Evolutionary conservation across 2,329 filamentous ascomycete species (phyloP), one percentile per base, ranked within the genome.

Genomic region (Lachnellula cervina): DNA sequence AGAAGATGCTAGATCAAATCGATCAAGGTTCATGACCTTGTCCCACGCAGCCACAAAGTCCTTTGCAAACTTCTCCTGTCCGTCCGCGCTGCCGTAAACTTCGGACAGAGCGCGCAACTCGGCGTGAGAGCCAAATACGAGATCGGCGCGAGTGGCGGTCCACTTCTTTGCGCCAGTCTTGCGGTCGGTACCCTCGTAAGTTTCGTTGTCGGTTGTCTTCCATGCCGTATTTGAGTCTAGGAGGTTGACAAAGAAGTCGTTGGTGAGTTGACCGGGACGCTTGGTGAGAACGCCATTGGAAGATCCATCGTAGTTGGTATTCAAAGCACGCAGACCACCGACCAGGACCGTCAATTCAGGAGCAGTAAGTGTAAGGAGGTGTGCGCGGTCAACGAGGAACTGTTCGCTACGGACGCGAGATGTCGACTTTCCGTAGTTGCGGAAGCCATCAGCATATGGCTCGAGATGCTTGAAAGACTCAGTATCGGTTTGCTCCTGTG

Each of bases 171-270:
- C 63, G 46, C 80, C 79, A 43, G 76, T 76, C 74, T 78, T 78
- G 68, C 78, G 78, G 70, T 83, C 80, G 25, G 71, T 59, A 51
- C 80, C 81, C 58, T 80, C 76, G 66, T 77, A 84, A 34, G 73
- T 53, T 65, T 83, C 80, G 58, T 66, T 67, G 42, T 59, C 62
- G 60, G 74, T 72, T 69, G 78, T 21, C n/a, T 44, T 78, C 81
- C 81, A 83, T 23, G 71, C 72, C n/a, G 75, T 79, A 70, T 68
- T 71, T 65, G 74, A 77, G 68, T 84, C 80, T 42, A 84, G 77
- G 17, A 84, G 70, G 70, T 83, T 82, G 68, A 79, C 73, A 68
- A 84, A 83, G 75, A 83, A 84, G 70, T 84, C 80, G 69, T 81
- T 83, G 65, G 77, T 80, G 59, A 84, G 74, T 61, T 77, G 70